These are phyloP conservation scores for Verticillium zaregamsianum DNA, from an alignment of 2,329 filamentous ascomycete species.

Conservation along the genomic window DNA sequence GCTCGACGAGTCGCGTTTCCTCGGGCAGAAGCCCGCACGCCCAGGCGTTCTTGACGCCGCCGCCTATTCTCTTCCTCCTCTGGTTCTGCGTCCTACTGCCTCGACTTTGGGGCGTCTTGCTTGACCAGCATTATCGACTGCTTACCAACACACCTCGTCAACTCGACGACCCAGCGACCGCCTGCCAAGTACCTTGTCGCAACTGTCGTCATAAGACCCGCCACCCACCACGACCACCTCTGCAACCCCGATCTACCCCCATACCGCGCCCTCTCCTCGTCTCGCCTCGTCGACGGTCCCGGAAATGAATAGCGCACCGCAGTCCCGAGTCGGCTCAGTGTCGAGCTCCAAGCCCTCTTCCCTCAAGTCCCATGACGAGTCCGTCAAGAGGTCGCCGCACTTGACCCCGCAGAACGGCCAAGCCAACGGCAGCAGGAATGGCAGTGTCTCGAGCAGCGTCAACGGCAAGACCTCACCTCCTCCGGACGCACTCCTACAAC, in stretches of 20 bases:
- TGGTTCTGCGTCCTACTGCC: slow-evolving; percentile 3
- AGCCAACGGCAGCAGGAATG: slow-evolving; percentile 9
- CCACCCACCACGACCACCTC: not conserved
- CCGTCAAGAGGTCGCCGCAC: slow-evolving; percentile 28
- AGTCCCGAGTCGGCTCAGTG: slow-evolving; percentile 23
- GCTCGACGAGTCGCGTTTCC: slow-evolving; percentile 11
- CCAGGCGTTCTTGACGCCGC: slow-evolving; percentile 16
- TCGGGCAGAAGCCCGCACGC: slow-evolving; percentile 13
- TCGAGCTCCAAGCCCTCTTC: slow-evolving; percentile 46
- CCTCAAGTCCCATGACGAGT: slow-evolving; percentile 41
- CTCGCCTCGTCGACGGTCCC: slow-evolving; percentile 7
- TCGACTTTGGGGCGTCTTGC: not conserved
- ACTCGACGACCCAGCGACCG: not conserved
- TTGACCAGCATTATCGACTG: not conserved
- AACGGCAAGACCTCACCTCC: slow-evolving; percentile 18
- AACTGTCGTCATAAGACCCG: not conserved
- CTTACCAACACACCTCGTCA: not conserved
- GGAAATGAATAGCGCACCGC: slow-evolving; percentile 10
- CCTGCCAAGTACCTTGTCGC: not conserved
- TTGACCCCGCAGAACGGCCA: slow-evolving; percentile 33
- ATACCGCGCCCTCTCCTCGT: not conserved
- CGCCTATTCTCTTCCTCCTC: slow-evolving; percentile 6
- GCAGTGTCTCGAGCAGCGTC: slow-evolving; percentile 4
- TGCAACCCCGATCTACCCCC: not conserved
- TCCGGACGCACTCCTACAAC: slow-evolving; percentile 24